Base-by-base conservation (phyloP, 352 stramenopile genomes). In the Phytophthora pseudosyringae region DNA sequence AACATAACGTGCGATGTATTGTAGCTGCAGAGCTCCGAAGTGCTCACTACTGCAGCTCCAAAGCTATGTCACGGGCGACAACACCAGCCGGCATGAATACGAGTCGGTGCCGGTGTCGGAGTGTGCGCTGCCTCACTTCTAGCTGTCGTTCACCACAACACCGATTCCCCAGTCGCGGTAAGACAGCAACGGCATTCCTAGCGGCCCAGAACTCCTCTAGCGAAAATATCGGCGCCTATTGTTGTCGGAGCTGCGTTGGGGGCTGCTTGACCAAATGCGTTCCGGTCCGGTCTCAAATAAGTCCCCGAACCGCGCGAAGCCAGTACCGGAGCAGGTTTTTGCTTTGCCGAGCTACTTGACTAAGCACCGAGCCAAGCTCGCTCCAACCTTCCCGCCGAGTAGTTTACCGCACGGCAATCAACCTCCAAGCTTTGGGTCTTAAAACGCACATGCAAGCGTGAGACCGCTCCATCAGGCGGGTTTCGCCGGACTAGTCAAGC, bases 191-290 rank as follows among this genome's bases (percentile, higher is more conserved):
- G 51, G 39, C 46, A 65, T 49, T 40, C 33, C 41, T 49, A 67
- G 47, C 29, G 16, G 40, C n/a, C 26, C 54, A 71, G 43, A 59
- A 63, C 25, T 41, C 8, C 13, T 11, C 31, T 28, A 33, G 33
- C 59, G 62, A 73, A 69, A 73, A 69, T 69, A 73, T 28, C 35
- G 28, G 15, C 11, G 21, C 53, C 60, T 73, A 67, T 67, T 67
- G 39, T 65, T 57, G 41, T 66, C 60, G 25, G 39, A 48, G 50
- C 21, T 13, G 35, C 64, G 52, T 36, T 35, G n/a, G 15, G 33
- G 15, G 21, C 29, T 52, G 33, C 33, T 44, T 26, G 13, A 60
- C 44, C 61, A 71, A 61, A 55, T 74, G 47, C 31, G 56, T 59
- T 31, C 26, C 25, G 28, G 41, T 40, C 29, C 16, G 52, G 41